A percentile compares a stretch with the other conserved stretches of the same genome.
Conservation (phyloP, 441 rosid species). For the Brassica balearica region DNA sequence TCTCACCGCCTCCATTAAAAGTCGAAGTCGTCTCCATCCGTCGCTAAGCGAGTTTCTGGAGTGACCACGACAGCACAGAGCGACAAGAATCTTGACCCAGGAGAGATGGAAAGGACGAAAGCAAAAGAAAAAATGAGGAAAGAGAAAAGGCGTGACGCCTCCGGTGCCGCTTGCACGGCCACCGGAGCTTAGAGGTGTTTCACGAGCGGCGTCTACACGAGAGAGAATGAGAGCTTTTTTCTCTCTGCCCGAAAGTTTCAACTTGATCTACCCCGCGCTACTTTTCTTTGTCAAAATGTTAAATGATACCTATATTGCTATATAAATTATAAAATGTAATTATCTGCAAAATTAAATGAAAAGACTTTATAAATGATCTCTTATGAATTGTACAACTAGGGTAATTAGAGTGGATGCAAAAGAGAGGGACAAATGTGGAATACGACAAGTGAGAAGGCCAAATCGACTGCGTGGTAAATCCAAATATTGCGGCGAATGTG, state of each 20-base stretch:
- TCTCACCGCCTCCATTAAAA: background rate
- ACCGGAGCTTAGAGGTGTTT: background rate
- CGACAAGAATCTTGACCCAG: background rate
- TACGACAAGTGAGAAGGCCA: conserved; percentile 38
- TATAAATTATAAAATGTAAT: background rate
- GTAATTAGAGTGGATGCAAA: conserved; percentile 17
- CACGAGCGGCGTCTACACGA: background rate
- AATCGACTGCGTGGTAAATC: conserved; percentile 35
- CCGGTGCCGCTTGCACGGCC: background rate
- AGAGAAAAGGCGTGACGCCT: background rate
- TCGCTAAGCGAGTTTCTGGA: background rate
- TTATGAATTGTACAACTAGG: conserved; percentile 1
- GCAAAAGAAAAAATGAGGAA: background rate
- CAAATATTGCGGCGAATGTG: conserved; percentile 39
- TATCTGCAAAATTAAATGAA: background rate
- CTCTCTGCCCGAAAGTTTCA: too few species aligned
- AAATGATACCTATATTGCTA: background rate
- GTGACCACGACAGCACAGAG: background rate
- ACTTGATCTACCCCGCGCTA: too few species aligned
- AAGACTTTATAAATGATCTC: conserved; percentile 1
- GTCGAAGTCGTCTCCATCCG: background rate
- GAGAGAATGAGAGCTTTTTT: background rate
- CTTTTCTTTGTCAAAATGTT: conserved; percentile 5
- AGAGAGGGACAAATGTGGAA: conserved; percentile 42
- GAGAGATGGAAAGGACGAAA: background rate